These are phyloP conservation scores for Exophiala sp. DNA, from an alignment of 2,329 filamentous ascomycete species.

Conservation along the genomic window DNA sequence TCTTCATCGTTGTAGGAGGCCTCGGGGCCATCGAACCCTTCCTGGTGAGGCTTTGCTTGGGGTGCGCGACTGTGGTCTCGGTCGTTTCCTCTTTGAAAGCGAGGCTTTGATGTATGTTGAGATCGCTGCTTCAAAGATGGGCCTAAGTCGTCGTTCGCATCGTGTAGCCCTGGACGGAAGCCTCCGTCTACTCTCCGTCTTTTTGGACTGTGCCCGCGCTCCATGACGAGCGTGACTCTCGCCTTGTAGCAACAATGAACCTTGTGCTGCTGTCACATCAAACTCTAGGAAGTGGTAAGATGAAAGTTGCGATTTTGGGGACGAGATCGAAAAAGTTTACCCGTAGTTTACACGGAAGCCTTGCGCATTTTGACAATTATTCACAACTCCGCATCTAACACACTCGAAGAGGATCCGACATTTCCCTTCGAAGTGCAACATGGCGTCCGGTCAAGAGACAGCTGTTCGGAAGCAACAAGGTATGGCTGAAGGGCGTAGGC, in stretches of 20 bases:
- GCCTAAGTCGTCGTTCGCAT: constrained; percentile 24
- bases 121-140: constrained; percentile 43
- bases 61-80: constrained; percentile 25
- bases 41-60: constrained; percentile 44
- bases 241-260: neutral
- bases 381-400: neutral
- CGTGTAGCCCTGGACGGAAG: constrained; percentile 53
- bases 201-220: constrained; percentile 54
- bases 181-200: constrained; percentile 65
- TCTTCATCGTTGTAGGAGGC: constrained; percentile 64
- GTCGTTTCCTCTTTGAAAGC: constrained; percentile 33
- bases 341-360: constrained; percentile 21
- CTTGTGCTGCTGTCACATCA: neutral
- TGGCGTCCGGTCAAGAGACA: constrained; percentile 25
- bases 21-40: constrained; percentile 61
- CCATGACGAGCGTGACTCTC: constrained; percentile 31
- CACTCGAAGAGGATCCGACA: no score
- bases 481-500: constrained; percentile 26
- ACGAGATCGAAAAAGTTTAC: constrained; percentile 15
- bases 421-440: constrained; percentile 3
- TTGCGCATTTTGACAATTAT: neutral
- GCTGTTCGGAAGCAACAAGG: constrained; percentile 45
- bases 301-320: neutral
- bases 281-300: neutral
- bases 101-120: constrained; percentile 35